A percentile compares a stretch with the other conserved stretches of the same genome.
Evolutionary conservation across 768 basidiomycete species (phyloP).

Genomic region (Lactarius pseudohatsudake): DNA sequence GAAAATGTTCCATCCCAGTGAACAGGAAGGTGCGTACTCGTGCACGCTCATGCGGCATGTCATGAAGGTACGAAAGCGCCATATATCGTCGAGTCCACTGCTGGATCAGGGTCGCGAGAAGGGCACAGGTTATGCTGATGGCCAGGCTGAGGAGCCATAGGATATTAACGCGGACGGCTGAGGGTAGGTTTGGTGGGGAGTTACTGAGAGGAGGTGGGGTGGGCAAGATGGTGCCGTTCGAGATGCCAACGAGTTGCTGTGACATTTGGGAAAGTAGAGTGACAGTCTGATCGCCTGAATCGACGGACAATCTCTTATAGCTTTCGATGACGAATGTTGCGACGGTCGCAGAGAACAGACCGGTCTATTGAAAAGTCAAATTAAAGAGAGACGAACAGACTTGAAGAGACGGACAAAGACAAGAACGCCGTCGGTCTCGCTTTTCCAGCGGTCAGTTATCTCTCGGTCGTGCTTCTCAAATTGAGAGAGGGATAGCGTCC

Average conservation of each 20-base stretch:
- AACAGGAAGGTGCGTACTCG: constrained; percentile 13
- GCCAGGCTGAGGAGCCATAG: constrained; percentile 11
- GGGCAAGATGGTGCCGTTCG: neutral
- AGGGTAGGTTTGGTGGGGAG: neutral
- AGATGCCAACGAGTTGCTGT: constrained; percentile 4
- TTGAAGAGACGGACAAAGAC: constrained; percentile 3
- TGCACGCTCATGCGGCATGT: constrained; percentile 6
- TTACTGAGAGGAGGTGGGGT: neutral
- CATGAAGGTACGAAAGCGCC: constrained; percentile 5
- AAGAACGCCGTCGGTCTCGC: constrained; percentile 6
- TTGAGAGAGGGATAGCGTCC: constrained; percentile 12
- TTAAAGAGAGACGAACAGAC: neutral
- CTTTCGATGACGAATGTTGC: constrained; percentile 5
- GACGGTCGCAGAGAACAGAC: constrained; percentile 13
- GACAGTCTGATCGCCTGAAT: constrained; percentile 3
- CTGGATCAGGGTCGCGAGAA: constrained; percentile 8
- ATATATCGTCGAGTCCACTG: constrained; percentile 7
- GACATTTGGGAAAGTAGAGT: constrained; percentile 5
- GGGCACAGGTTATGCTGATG: constrained; percentile 10
- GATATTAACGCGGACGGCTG: constrained; percentile 6
- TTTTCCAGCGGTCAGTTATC: constrained; percentile 4
- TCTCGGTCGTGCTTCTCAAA: constrained; percentile 7
- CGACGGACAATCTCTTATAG: neutral
- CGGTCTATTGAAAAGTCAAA: neutral
- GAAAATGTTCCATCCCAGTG: constrained; percentile 8